Percentiles rank a stretch among this genome's conserved stretches.
phyloP scores from a whole-genome alignment of 2,329 filamentous ascomycete genomes.

The Huntiella bhutanensis region DNA sequence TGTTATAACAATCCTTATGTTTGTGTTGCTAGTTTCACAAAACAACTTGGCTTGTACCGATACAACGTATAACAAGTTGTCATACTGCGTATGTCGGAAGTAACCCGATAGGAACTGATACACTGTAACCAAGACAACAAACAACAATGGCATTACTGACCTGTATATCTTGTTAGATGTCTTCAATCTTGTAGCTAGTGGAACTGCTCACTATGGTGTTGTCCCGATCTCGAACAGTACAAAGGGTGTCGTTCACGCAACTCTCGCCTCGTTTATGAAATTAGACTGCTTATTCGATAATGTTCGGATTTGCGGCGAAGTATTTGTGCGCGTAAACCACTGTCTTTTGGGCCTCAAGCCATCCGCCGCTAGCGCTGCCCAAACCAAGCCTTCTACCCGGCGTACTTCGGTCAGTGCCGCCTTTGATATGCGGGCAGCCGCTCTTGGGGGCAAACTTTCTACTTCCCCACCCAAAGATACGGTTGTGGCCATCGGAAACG shows the following conservation, averaged over 20 bases:
- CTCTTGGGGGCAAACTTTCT: background rate
- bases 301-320: conserved; percentile 62
- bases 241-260: conserved; percentile 81
- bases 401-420: background rate
- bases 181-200: conserved; percentile 57
- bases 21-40: no score
- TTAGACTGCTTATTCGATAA: conserved; percentile 42
- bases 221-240: conserved; percentile 93
- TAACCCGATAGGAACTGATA: background rate
- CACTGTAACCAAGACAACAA: background rate
- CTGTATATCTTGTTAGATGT: conserved; percentile 35
- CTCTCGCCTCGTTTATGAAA: conserved; percentile 75
- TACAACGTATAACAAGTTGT: background rate
- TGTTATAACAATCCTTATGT: conserved; percentile 10
- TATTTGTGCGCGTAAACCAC: conserved; percentile 76
- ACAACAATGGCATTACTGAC: background rate
- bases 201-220: conserved; percentile 49
- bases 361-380: conserved; percentile 10
- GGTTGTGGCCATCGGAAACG: conserved; percentile 12
- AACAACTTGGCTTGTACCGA: no score
- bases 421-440: background rate
- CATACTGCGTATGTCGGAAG: background rate
- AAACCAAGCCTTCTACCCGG: background rate
- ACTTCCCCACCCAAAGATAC: background rate
- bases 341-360: conserved; percentile 48